A percentile compares a stretch with the other conserved stretches of the same genome.
Conservation (phyloP, 2,329 filamentous ascomycete genomes). For the Calonectria pseudoturangicola region DNA sequence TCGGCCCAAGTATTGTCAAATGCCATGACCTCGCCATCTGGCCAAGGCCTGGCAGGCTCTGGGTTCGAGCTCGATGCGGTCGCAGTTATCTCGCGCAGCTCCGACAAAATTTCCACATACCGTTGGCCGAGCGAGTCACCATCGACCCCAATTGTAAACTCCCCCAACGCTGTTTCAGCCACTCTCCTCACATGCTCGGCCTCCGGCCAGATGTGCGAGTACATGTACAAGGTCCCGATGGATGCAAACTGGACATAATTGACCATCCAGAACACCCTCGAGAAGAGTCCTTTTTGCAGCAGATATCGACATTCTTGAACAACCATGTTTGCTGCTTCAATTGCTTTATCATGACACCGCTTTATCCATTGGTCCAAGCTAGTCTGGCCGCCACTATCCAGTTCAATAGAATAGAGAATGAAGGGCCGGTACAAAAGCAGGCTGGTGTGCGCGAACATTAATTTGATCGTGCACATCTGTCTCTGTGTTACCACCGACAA, state of each 20-base stretch:
- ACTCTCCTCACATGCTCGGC: background rate
- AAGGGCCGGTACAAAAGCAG: constrained; percentile 20
- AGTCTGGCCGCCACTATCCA: background rate
- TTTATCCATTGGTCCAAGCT: constrained; percentile 25
- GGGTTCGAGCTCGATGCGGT: background rate
- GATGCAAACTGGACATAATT: constrained; percentile 27
- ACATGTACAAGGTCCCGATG: constrained; percentile 26
- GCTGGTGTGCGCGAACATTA: constrained; percentile 24
- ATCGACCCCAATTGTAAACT: constrained; percentile 26
- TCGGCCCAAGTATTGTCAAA: constrained; percentile 25
- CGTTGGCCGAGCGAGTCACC: constrained; percentile 26
- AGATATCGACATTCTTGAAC: constrained; percentile 19
- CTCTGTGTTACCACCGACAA: constrained; percentile 9
- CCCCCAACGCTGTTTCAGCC: background rate
- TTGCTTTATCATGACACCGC: constrained; percentile 26
- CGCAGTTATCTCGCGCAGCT: constrained; percentile 4
- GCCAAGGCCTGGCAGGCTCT: background rate
- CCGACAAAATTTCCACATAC: constrained; percentile 8
- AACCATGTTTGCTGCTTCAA: constrained; percentile 24
- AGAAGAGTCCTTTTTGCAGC: constrained; percentile 20
- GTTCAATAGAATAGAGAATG: constrained; percentile 22
- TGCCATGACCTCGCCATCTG: constrained; percentile 1
- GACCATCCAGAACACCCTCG: constrained; percentile 27
- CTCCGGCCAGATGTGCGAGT: constrained; percentile 24
- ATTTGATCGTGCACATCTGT: constrained; percentile 24